Percentiles rank a stretch among this genome's conserved stretches.
These are phyloP conservation scores for Boletus sensibilis DNA, from an alignment of 768 basidiomycete species.

Conservation along the genomic window DNA sequence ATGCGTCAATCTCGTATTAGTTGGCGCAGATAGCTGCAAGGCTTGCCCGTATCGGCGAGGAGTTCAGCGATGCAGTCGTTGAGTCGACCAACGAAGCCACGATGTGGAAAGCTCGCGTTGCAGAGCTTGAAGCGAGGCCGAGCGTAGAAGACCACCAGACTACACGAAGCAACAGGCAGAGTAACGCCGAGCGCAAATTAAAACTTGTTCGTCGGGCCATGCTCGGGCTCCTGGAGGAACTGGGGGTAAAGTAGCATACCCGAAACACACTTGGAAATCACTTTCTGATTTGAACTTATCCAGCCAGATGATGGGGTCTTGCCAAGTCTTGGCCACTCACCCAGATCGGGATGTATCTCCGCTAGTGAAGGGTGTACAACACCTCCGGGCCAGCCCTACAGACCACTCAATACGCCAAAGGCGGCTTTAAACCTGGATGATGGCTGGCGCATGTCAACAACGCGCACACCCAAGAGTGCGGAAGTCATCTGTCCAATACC, in stretches of 20 bases:
- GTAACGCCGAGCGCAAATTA: constrained; percentile 32
- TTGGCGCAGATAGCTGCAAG: constrained; percentile 28
- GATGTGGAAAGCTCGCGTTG: constrained; percentile 27
- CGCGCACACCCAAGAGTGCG: constrained; percentile 37
- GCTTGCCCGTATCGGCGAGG: constrained; percentile 31
- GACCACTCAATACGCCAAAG: constrained; percentile 5
- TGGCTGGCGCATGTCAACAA: constrained; percentile 43
- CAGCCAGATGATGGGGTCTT: constrained; percentile 23
- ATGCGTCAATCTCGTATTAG: constrained; percentile 5
- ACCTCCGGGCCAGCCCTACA: constrained; percentile 10
- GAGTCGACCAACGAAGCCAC: constrained; percentile 25
- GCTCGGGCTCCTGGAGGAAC: constrained; percentile 42
- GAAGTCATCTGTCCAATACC: constrained; percentile 33
- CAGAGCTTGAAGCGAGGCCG: constrained; percentile 38
- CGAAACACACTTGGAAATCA: not conserved
- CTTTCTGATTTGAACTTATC: constrained; percentile 3
- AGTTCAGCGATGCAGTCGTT: constrained; percentile 25
- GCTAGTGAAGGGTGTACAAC: not conserved
- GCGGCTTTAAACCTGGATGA: constrained; percentile 15
- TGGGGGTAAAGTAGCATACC: constrained; percentile 31
- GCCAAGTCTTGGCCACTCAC: constrained; percentile 13
- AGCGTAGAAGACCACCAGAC: constrained; percentile 27
- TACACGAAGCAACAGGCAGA: constrained; percentile 34
- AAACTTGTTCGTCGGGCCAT: constrained; percentile 41
- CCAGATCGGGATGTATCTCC: constrained; percentile 1